Evolutionary conservation across 2,329 filamentous ascomycete species (phyloP).

Genomic region (Verticillium klebahnii): DNA sequence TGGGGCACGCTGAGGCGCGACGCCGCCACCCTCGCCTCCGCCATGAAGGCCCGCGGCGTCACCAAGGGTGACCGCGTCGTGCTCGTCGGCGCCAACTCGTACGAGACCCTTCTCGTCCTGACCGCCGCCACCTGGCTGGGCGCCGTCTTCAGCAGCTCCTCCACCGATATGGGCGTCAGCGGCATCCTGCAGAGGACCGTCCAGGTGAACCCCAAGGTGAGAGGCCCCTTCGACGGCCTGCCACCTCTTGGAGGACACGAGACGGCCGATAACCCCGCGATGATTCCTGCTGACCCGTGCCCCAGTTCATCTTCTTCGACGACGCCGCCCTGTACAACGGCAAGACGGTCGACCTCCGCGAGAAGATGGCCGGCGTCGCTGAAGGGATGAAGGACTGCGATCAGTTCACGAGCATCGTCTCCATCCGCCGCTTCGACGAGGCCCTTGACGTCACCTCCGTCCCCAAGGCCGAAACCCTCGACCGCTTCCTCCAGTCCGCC

Average conservation of each 20-base stretch:
- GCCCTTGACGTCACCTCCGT: conserved; percentile 56
- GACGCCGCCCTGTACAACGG: conserved; percentile 78
- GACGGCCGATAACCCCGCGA: background rate
- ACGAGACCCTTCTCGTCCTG: conserved; percentile 69
- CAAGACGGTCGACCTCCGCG: conserved; percentile 64
- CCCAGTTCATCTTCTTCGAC: conserved; percentile 73
- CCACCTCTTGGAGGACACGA: too few relatives aligned
- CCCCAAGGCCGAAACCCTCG: conserved; percentile 38
- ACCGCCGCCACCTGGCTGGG: conserved; percentile 67
- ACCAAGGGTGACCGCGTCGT: conserved; percentile 69
- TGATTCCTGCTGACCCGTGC: background rate
- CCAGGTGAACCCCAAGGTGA: conserved; percentile 67
- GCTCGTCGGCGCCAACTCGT: conserved; percentile 68
- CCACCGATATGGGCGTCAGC: conserved; percentile 78
- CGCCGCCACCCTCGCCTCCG: conserved; percentile 57
- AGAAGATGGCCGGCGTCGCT: conserved; percentile 66
- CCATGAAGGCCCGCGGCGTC: conserved; percentile 63
- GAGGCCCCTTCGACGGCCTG: conserved; percentile 7
- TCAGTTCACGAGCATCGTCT: conserved; percentile 60
- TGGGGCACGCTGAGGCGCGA: conserved; percentile 62
- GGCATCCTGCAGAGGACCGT: conserved; percentile 70
- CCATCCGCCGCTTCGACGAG: conserved; percentile 60
- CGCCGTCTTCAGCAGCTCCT: conserved; percentile 69
- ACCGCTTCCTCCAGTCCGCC: conserved; percentile 35
- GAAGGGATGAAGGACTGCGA: conserved; percentile 54